A percentile compares a stretch with the other conserved stretches of the same genome.
phyloP scores from a whole-genome alignment of 2,329 filamentous ascomycete genomes.

The Boeremia lycopersici region DNA sequence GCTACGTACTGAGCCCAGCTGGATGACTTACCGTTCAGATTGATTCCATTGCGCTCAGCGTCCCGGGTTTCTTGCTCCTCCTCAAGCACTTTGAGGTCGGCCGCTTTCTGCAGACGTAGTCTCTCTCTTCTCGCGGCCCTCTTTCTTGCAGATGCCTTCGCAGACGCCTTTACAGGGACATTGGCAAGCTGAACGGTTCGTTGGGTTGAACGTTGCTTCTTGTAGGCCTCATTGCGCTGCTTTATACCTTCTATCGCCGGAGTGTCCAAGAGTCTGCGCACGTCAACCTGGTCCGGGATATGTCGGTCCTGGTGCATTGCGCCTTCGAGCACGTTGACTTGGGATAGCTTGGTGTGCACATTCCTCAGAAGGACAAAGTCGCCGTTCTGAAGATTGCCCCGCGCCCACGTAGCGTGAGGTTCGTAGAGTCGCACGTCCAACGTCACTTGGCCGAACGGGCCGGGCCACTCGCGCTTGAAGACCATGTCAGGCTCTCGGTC shows the following conservation, averaged over 20 bases:
- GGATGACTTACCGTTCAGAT: conserved; percentile 50
- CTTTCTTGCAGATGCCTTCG: conserved; percentile 40
- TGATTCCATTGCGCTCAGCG: conserved; percentile 30
- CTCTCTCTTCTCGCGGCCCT: conserved; percentile 46
- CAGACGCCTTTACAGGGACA: conserved; percentile 27
- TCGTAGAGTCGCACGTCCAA: conserved; percentile 75
- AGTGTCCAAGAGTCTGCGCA: conserved; percentile 48
- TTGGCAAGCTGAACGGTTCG: conserved; percentile 22
- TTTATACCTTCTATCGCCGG: conserved; percentile 43
- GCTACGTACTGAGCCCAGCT: not conserved
- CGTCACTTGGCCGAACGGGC: conserved; percentile 74
- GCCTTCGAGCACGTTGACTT: conserved; percentile 69
- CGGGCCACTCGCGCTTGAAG: conserved; percentile 64
- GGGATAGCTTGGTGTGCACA: conserved; percentile 67
- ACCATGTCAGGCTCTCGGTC: conserved; percentile 27
- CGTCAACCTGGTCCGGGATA: conserved; percentile 60
- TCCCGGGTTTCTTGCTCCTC: conserved; percentile 24
- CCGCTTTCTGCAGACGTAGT: conserved; percentile 42
- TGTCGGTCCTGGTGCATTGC: conserved; percentile 67
- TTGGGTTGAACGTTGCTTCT: conserved; percentile 35
- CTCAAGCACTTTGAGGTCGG: conserved; percentile 35
- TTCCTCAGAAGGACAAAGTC: conserved; percentile 73
- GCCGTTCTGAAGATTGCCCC: conserved; percentile 60
- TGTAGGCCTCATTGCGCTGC: conserved; percentile 69
- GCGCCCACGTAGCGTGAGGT: conserved; percentile 67